A percentile compares a stretch with the other conserved stretches of the same genome.
Evolutionary conservation across 306 rosid species (phyloP).

Genomic region (Urtica urens): DNA sequence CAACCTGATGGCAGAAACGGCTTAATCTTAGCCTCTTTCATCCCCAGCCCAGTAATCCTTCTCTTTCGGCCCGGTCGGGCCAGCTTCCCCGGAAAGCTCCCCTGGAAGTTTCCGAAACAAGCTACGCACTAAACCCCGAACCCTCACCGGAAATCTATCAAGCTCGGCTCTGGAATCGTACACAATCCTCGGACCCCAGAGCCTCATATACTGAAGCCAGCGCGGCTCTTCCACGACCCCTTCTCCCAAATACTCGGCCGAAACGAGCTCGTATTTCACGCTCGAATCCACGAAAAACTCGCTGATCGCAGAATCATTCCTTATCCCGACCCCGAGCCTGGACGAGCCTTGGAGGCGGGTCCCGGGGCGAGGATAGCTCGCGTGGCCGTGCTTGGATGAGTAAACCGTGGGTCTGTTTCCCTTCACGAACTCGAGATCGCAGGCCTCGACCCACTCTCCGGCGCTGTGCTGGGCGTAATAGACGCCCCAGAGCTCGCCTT

Average conservation of each 20-base stretch:
- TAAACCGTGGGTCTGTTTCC: conserved; percentile 41
- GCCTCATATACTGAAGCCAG: conserved; percentile 50
- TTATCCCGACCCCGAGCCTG: conserved; percentile 37
- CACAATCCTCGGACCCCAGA: conserved; percentile 47
- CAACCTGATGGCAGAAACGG: too few relatives aligned
- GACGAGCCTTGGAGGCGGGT: conserved; percentile 42
- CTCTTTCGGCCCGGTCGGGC: conserved; percentile 65
- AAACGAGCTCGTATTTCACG: conserved; percentile 28
- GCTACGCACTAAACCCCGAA: conserved; percentile 19
- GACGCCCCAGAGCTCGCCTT: conserved; percentile 39
- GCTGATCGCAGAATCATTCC: conserved; percentile 36
- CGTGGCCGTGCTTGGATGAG: conserved; percentile 44
- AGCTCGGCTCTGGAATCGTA: conserved; percentile 36
- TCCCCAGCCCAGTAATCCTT: conserved; percentile 54
- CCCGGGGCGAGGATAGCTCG: conserved; percentile 44
- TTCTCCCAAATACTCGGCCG: conserved; percentile 39
- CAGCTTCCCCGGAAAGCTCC: conserved; percentile 45
- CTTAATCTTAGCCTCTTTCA: conserved; percentile 36
- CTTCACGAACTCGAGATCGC: conserved; percentile 33
- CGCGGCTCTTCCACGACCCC: conserved; percentile 29
- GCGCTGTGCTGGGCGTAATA: conserved; percentile 52
- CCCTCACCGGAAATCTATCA: conserved; percentile 24
- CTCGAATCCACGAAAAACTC: conserved; percentile 36
- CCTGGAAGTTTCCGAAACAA: conserved; percentile 28
- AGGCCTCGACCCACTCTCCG: conserved; percentile 47